Percentiles rank a stretch among this genome's conserved stretches.
Evolutionary conservation across 2,329 filamentous ascomycete species (phyloP).

Genomic region (Fusarium abutilonis): DNA sequence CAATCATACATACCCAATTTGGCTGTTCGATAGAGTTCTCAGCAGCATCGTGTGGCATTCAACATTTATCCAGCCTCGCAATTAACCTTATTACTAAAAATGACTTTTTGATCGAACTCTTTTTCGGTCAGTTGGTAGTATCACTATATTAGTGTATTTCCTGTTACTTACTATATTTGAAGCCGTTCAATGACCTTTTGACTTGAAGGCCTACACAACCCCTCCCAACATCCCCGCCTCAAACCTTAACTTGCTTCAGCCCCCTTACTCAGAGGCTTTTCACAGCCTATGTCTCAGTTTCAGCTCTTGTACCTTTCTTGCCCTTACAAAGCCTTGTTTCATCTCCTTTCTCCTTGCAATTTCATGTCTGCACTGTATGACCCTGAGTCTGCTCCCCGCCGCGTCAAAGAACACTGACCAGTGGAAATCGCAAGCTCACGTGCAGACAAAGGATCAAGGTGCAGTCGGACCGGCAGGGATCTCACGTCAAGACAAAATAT

Average conservation of each 20-base stretch:
- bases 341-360: neutral
- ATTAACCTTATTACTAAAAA: neutral
- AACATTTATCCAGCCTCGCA: neutral
- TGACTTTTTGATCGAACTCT: constrained; percentile 4
- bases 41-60: constrained; percentile 20
- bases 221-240: constrained; percentile 19
- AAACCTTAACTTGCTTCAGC: constrained; percentile 7
- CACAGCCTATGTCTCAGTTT: constrained; percentile 2
- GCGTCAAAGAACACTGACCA: constrained; percentile 6
- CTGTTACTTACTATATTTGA: neutral
- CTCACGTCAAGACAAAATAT: constrained; percentile 15
- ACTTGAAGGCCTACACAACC: constrained; percentile 14
- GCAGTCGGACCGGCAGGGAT: constrained; percentile 27
- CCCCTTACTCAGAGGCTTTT: constrained; percentile 17
- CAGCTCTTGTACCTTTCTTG: constrained; percentile 5
- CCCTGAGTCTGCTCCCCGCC: neutral
- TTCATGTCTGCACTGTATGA: constrained; percentile 6
- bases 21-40: constrained; percentile 21
- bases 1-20: neutral
- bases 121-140: neutral
- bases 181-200: constrained; percentile 1
- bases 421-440: constrained; percentile 18
- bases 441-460: constrained; percentile 19
- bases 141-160: neutral
- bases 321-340: constrained; percentile 5